Evolutionary conservation across 2,329 filamentous ascomycete genomes (phyloP).

Genomic region (Botryotinia globosa): DNA sequence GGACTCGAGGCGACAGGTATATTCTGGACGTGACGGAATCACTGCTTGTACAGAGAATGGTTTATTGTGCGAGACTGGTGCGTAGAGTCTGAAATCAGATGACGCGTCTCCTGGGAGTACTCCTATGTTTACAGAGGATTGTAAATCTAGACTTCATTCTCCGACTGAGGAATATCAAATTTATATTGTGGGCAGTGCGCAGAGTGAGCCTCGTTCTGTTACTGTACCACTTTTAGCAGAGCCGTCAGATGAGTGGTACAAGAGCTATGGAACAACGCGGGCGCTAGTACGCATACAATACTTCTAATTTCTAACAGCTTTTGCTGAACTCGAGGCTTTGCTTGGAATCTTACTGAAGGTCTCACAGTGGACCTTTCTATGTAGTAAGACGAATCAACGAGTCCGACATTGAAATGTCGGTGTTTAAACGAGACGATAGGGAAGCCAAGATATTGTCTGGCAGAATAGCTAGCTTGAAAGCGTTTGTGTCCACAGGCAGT

Average conservation of each 20-base stretch:
- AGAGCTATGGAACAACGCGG: no score
- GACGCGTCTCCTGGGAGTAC: neutral
- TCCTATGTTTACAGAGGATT: neutral
- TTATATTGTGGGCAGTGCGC: neutral
- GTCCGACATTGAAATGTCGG: neutral
- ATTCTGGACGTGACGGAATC: neutral
- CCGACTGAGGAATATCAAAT: accelerated
- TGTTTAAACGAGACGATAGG: neutral
- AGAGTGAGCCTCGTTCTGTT: neutral
- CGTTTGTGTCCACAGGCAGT: neutral
- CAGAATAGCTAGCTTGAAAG: neutral
- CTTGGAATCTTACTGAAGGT: neutral
- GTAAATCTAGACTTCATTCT: neutral
- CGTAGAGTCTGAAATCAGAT: neutral
- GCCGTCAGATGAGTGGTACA: neutral
- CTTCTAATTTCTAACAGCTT: no score
- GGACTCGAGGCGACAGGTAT: neutral
- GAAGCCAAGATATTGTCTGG: neutral
- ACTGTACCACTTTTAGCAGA: neutral
- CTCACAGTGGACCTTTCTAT: neutral
- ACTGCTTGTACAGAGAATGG: neutral
- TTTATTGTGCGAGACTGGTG: neutral
- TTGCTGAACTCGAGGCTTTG: no score
- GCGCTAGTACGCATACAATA: no score
- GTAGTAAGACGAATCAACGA: neutral